Base-by-base conservation (phyloP, 2,329 filamentous ascomycete species). In the Geosmithia flava region DNA sequence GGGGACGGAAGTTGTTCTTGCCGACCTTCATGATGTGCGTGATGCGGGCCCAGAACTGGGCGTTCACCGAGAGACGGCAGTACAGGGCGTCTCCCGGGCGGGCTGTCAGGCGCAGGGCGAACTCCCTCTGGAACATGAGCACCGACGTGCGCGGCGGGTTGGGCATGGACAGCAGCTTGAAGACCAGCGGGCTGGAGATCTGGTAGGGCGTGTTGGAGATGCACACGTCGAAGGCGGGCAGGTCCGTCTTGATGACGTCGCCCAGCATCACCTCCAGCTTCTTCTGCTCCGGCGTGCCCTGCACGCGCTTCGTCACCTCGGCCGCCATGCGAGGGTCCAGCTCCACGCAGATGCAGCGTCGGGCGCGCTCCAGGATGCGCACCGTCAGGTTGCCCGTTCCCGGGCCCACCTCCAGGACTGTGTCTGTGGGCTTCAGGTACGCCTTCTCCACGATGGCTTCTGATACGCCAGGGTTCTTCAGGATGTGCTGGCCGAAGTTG, bases 121-220 rank as follows among this genome's bases (percentile, higher is more conserved):
- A 96, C 68, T 97, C 91, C 60, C 89, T 81, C 70, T 97, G 91
- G 59, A 95, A 93, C 89, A 95, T 95, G 68, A 97, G 87, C 54
- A 97, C 80, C 56, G 85, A 90, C 51, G 80, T 81, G 33, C 91
- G 74, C 0, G 93, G 93, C 1, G 89, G 83, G 42, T 88, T 88
- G 4, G 80, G 81, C 53, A 91, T 81, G 27, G 86, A 79, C 47
- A 97, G 78, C 44, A 97, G 80, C 66, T 91, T 82, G 75, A 96
- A 96, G 47, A 93, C 89, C 44, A 98, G 73, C 2, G 91, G 93
- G 53, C 83, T 89, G 11, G 87, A 95, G 60, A 97, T 97, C 74
- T 86, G 80, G 56, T 83, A 83, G 10, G 80, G 80, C 7, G 73
- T 76, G 58, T 76, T 76, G 49, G 68, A 83, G 62, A 94, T 93